Conservation (phyloP, 164 flowering plant species). For the Amborella trichopoda region DNA sequence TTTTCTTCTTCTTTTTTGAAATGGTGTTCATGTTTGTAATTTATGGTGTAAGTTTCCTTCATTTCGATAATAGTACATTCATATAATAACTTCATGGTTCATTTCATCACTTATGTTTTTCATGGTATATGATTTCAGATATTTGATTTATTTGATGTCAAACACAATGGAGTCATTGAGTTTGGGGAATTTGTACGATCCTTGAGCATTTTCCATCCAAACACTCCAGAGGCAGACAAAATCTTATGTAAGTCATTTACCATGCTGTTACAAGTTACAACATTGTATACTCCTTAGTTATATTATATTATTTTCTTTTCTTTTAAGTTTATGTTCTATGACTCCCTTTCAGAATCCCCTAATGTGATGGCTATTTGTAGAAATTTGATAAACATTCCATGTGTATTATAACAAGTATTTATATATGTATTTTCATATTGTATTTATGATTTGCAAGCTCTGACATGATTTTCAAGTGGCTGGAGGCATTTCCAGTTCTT, state of each 20-base stretch:
- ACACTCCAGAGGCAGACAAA: slow-evolving; percentile 49
- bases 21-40: background rate
- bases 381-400: background rate
- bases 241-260: slow-evolving; percentile 40
- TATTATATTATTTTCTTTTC: background rate
- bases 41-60: background rate
- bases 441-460: background rate
- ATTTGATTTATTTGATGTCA: slow-evolving; percentile 71
- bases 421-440: background rate
- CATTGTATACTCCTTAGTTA: background rate
- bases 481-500: slow-evolving; percentile 2
- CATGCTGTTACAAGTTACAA: background rate
- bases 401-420: background rate
- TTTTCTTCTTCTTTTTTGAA: background rate
- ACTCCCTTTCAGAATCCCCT: background rate
- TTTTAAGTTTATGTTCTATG: background rate
- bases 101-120: background rate
- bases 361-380: background rate
- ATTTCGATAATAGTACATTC: background rate
- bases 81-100: background rate
- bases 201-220: slow-evolving; percentile 65
- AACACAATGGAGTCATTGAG: slow-evolving; percentile 82
- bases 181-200: slow-evolving; percentile 88
- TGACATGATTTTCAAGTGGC: background rate
- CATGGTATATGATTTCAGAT: slow-evolving; percentile 27